Base-by-base conservation (phyloP, 2,329 filamentous ascomycete species). In the Cytospora piceae region DNA sequence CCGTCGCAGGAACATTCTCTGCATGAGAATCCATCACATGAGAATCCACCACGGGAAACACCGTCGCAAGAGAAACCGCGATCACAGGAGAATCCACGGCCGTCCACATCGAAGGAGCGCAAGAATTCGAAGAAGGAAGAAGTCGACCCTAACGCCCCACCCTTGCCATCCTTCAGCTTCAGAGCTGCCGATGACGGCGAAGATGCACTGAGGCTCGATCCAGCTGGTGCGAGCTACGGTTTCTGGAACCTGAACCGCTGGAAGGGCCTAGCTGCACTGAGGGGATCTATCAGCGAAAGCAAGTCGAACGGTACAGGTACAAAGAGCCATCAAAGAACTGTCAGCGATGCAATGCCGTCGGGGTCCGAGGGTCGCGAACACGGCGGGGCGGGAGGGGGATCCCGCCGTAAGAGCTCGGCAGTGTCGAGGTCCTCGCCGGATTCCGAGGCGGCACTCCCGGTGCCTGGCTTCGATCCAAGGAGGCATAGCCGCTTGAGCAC, bases 211-310 rank as follows among this genome's bases (percentile, higher is more conserved):
- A 72, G 73, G 9, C 67, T 78, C 0, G 81, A 83, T 58, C 64
- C 76, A 1, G 76, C 69, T 29, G 81, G 78, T 1, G 76, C 78
- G 6, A 78, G 76, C 57, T 80, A 79, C 57, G 79, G 80, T 12
- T 88, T 88, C 72, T 88, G 85, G 86, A 87, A 85, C 67, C 72
- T 86, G 24, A 81, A 80, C 42, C 79, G 82, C 27, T 87, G 85
- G 85, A 80, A 79, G 59, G 77, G 78, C 6, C 75, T 82, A 4
- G 74, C 80, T 3, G 73, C 74, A 0, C 70, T 79, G 17, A 75
- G 74, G 62, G 71, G 75, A 61, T 72, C 73, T 17, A 32, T n/a
- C 20, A 55, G 58, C 24, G 61, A 63, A 29, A 39, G 54, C 12
- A 49, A 49, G 52, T 27, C 60, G 39, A 34, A 14, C 8, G 46